Evolutionary conservation across 768 basidiomycete species (phyloP).

Genomic region (Clavaria fumosa): DNA sequence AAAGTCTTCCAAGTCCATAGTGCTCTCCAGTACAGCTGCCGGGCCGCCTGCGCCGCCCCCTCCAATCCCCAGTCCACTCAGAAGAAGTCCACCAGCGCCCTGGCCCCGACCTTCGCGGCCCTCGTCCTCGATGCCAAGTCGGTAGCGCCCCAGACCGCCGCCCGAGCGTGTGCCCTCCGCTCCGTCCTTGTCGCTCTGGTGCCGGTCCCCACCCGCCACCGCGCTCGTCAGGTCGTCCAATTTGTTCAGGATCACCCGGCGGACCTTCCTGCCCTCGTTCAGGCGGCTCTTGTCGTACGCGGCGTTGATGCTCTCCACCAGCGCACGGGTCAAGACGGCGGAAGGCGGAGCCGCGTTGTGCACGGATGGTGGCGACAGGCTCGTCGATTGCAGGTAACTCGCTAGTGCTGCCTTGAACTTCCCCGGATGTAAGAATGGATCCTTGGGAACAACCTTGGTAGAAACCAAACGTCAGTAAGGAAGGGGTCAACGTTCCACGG

Average conservation of each 20-base stretch:
- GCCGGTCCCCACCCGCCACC: conserved; percentile 18
- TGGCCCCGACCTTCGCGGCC: not conserved
- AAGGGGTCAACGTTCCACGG: conserved; percentile 1
- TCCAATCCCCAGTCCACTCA: conserved; percentile 26
- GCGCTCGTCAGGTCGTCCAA: conserved; percentile 34
- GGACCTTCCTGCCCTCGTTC: conserved; percentile 43
- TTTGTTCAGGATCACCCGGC: conserved; percentile 45
- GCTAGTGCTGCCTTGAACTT: conserved; percentile 37
- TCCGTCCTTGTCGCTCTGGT: conserved; percentile 13
- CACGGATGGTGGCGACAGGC: conserved; percentile 9
- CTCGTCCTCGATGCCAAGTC: too few relatives aligned
- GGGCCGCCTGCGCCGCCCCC: conserved; percentile 22
- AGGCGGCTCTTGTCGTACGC: conserved; percentile 34
- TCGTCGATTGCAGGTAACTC: conserved; percentile 19
- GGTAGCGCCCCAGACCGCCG: too few relatives aligned
- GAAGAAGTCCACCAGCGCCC: conserved; percentile 18
- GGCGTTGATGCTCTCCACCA: conserved; percentile 30
- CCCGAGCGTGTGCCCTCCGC: conserved; percentile 2
- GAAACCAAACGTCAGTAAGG: not conserved
- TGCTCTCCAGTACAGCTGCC: conserved; percentile 29
- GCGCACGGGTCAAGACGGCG: conserved; percentile 23
- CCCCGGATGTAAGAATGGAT: conserved; percentile 63
- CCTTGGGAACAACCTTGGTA: conserved; percentile 37
- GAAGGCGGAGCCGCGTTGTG: conserved; percentile 1
- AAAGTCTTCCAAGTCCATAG: conserved; percentile 37